phyloP scores from a whole-genome alignment of 768 basidiomycete species.

The Macrocybe gigantea region DNA sequence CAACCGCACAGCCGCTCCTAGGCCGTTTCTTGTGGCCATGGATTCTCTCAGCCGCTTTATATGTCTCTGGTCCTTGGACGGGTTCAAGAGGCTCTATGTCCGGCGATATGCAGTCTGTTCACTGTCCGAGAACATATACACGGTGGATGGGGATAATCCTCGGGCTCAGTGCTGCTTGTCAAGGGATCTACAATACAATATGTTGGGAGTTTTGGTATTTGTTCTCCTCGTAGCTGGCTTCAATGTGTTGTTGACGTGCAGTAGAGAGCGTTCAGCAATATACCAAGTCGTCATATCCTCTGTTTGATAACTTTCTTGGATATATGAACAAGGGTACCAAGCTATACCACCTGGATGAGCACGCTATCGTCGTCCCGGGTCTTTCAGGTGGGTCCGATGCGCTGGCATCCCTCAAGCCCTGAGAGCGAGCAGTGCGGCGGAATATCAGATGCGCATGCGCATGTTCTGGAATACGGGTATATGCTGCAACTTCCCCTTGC shows the following conservation, averaged over 20 bases:
- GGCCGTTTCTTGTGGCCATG: too few relatives aligned
- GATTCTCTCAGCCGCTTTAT: constrained; percentile 5
- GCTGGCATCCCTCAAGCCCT: background rate
- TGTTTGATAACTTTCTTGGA: too few relatives aligned
- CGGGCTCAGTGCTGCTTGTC: constrained; percentile 59
- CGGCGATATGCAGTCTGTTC: constrained; percentile 56
- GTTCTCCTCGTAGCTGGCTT: background rate
- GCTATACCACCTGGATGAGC: too few relatives aligned
- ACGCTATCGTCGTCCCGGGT: constrained; percentile 61
- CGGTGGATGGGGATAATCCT: constrained; percentile 50
- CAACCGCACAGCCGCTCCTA: too few relatives aligned
- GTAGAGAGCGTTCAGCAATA: too few relatives aligned
- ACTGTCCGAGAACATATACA: constrained; percentile 49
- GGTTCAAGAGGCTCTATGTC: constrained; percentile 23
- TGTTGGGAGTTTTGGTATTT: constrained; percentile 42
- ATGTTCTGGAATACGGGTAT: constrained; percentile 70
- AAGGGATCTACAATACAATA: constrained; percentile 39
- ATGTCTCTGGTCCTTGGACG: constrained; percentile 7
- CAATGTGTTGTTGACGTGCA: background rate
- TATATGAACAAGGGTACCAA: too few relatives aligned
- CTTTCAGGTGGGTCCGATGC: constrained; percentile 47
- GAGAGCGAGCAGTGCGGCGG: background rate
- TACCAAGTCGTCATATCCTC: too few relatives aligned
- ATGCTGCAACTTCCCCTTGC: constrained; percentile 60
- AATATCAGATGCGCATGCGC: constrained; percentile 69